phyloP scores from a whole-genome alignment of 2,329 filamentous ascomycete species.

The Clarireedia sp. region DNA sequence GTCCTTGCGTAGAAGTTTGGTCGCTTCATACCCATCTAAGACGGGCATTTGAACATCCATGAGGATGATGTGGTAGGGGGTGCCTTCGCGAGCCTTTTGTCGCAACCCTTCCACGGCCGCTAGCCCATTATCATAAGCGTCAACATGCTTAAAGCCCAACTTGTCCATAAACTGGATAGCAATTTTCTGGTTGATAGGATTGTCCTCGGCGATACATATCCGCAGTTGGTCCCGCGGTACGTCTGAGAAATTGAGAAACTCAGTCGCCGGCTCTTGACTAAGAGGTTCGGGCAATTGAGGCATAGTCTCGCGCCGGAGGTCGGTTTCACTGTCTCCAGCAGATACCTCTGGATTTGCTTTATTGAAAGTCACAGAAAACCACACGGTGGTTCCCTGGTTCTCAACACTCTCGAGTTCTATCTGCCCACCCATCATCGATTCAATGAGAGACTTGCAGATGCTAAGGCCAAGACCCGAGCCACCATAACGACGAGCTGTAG shows the following conservation, averaged over 20 bases:
- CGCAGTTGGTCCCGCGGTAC: conserved; percentile 72
- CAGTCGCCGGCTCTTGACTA: conserved; percentile 32
- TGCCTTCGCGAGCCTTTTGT: conserved; percentile 60
- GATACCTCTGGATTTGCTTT: conserved; percentile 62
- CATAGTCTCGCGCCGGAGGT: conserved; percentile 23
- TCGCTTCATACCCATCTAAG: conserved; percentile 87
- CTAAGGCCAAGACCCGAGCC: conserved; percentile 85
- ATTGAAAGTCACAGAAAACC: conserved; percentile 78
- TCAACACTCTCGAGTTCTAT: conserved; percentile 76
- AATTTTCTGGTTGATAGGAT: conserved; percentile 89
- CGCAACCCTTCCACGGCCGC: conserved; percentile 84
- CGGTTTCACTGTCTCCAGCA: conserved; percentile 44
- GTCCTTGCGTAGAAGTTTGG: conserved; percentile 72
- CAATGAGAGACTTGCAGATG: conserved; percentile 90
- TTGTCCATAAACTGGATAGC: conserved; percentile 84
- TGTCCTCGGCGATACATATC: conserved; percentile 92
- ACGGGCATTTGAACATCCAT: conserved; percentile 98
- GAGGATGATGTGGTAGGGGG: conserved; percentile 80
- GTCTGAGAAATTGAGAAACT: conserved; percentile 58
- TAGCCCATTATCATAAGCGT: conserved; percentile 83
- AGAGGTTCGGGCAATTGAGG: conserved; percentile 37
- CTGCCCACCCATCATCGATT: conserved; percentile 81
- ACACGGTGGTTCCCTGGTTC: conserved; percentile 61
- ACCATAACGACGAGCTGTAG: conserved; percentile 83
- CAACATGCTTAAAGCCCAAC: conserved; percentile 71